Percentiles rank a stretch among this genome's conserved stretches.
phyloP scores from a whole-genome alignment of 495 filamentous ascomycete species.

The Lepraria neglecta region DNA sequence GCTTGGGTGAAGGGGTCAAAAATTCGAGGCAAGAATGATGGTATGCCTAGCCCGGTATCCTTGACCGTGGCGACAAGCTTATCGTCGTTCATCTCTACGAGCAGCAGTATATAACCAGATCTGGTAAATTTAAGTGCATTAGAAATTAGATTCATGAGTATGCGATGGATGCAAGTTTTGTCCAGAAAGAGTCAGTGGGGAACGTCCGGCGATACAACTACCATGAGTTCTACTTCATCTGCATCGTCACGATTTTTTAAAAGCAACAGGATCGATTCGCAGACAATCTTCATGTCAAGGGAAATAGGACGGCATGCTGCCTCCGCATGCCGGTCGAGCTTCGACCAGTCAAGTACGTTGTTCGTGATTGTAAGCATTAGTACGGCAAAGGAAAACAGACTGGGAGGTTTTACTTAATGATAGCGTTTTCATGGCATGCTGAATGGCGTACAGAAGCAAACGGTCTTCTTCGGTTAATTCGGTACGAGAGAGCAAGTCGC shows the following conservation, averaged over 20 bases:
- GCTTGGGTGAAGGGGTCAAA: slow-evolving; percentile 72
- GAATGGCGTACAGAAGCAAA: slow-evolving; percentile 28
- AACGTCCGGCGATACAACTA: slow-evolving; percentile 28
- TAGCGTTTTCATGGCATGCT: slow-evolving; percentile 30
- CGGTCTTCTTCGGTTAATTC: slow-evolving; percentile 31
- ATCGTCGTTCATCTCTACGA: slow-evolving; percentile 22
- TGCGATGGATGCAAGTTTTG: slow-evolving; percentile 33
- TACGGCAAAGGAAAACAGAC: background rate
- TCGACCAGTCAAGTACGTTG: slow-evolving; percentile 32
- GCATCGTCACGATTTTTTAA: slow-evolving; percentile 29
- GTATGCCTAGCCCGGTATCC: slow-evolving; percentile 66
- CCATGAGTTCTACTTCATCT: slow-evolving; percentile 29
- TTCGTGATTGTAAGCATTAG: slow-evolving; percentile 27
- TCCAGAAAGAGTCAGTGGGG: slow-evolving; percentile 29
- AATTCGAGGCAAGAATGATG: slow-evolving; percentile 58
- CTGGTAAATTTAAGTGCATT: slow-evolving; percentile 44
- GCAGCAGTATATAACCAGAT: slow-evolving; percentile 35
- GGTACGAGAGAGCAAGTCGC: slow-evolving; percentile 29
- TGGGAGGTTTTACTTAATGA: slow-evolving; percentile 26
- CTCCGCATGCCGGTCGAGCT: slow-evolving; percentile 28
- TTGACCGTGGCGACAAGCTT: slow-evolving; percentile 40
- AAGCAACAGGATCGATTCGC: slow-evolving; percentile 29
- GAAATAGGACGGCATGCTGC: slow-evolving; percentile 26
- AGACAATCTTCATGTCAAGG: slow-evolving; percentile 29
- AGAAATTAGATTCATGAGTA: slow-evolving; percentile 44